phyloP scores from a whole-genome alignment of 2,329 filamentous ascomycete species.

The Corinectria fuckeliana region DNA sequence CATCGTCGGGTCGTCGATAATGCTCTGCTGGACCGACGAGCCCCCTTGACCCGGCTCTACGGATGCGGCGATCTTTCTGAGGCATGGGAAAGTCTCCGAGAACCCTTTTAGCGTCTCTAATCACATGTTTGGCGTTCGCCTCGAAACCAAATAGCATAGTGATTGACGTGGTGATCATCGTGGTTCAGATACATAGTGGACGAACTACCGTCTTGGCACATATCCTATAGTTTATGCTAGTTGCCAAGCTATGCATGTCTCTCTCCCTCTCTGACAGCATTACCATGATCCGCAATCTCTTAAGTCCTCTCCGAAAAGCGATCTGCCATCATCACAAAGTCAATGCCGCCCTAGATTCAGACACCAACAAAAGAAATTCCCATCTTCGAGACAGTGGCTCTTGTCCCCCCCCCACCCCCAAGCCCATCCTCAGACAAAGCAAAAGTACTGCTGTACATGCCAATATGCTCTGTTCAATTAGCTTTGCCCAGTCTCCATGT shows the following conservation, averaged over 20 bases:
- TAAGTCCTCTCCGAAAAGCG: neutral
- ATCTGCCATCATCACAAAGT: slow-evolving; percentile 1
- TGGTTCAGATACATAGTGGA: neutral
- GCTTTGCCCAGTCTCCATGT: neutral
- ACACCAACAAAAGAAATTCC: slow-evolving; percentile 8
- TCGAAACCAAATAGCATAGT: slow-evolving; percentile 1
- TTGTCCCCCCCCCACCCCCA: neutral
- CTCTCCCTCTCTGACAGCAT: neutral
- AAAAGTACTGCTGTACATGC: neutral
- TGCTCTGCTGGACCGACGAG: slow-evolving; percentile 6
- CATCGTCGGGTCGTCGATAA: slow-evolving; percentile 14
- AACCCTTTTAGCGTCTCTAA: neutral
- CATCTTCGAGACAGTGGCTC: slow-evolving; percentile 8
- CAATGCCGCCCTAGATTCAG: slow-evolving; percentile 1
- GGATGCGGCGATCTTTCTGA: neutral
- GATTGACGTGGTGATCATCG: neutral
- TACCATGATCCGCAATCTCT: neutral
- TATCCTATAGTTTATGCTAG: neutral
- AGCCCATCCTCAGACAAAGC: slow-evolving; percentile 1
- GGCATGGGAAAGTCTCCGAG: neutral
- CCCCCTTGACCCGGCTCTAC: neutral
- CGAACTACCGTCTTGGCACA: neutral
- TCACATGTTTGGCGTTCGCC: neutral
- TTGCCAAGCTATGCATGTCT: neutral
- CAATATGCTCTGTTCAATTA: neutral